A percentile compares a stretch with the other conserved stretches of the same genome.
These are phyloP conservation scores for Lyophyllum shimeji DNA, from an alignment of 768 basidiomycete genomes.

Conservation along the genomic window DNA sequence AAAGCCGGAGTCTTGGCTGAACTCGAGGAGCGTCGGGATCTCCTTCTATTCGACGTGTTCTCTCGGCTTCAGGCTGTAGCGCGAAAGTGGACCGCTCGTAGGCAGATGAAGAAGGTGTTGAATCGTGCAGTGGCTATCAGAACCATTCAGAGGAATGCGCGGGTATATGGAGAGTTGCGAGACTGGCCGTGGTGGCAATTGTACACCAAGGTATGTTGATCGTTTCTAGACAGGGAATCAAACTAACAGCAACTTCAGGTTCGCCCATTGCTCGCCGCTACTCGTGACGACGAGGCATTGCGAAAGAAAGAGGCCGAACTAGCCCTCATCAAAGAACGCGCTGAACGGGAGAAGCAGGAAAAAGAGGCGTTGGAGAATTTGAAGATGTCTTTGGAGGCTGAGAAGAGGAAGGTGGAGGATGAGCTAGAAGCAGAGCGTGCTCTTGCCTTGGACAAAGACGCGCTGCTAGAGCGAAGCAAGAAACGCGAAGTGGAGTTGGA, in stretches of 20 bases:
- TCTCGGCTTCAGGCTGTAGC: constrained; percentile 84
- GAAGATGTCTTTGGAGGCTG: constrained; percentile 79
- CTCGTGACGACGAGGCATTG: constrained; percentile 89
- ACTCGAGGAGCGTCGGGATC: constrained; percentile 89
- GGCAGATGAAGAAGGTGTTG: constrained; percentile 93
- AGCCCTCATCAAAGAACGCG: constrained; percentile 74
- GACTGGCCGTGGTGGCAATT: constrained; percentile 99
- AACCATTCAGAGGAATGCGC: constrained; percentile 92
- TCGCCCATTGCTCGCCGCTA: constrained; percentile 89
- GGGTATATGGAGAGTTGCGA: constrained; percentile 83
- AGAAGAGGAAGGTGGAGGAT: constrained; percentile 80
- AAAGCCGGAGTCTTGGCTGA: constrained; percentile 97
- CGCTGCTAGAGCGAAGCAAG: constrained; percentile 79
- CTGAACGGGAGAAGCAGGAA: constrained; percentile 84
- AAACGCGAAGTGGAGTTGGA: constrained; percentile 82
- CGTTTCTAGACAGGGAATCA: neutral
- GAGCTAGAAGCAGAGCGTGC: constrained; percentile 81
- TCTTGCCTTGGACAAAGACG: constrained; percentile 80
- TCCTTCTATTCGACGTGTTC: constrained; percentile 86
- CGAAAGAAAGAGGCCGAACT: constrained; percentile 86
- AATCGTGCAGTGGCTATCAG: constrained; percentile 89
- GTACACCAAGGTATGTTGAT: constrained; percentile 74
- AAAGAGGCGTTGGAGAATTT: constrained; percentile 74
- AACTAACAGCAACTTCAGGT: constrained; percentile 47
- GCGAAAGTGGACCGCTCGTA: constrained; percentile 80